Evolutionary conservation across 306 rosid genomes (phyloP).

Genomic region (Myrica gale): DNA sequence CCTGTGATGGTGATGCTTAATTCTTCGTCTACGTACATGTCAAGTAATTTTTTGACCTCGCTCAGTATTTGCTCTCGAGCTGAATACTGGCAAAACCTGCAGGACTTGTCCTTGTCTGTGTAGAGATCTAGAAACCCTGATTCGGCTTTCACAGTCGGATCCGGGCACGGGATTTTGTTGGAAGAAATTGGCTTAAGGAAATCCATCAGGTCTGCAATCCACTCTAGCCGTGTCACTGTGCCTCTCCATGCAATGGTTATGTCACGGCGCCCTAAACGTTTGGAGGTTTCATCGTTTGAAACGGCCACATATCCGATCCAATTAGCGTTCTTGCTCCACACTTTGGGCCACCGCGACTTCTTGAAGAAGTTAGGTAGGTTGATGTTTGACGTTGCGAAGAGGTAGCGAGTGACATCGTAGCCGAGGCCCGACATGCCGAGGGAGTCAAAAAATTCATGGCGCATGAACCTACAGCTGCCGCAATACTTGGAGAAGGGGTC

Average conservation of each 20-base stretch:
- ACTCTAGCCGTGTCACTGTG: constrained; percentile 67
- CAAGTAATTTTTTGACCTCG: constrained; percentile 53
- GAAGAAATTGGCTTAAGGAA: constrained; percentile 48
- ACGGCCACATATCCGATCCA: constrained; percentile 93
- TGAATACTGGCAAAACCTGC: constrained; percentile 55
- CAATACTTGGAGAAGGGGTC: constrained; percentile 81
- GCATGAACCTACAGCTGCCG: constrained; percentile 66
- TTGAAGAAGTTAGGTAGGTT: constrained; percentile 69
- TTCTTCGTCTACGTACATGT: constrained; percentile 47
- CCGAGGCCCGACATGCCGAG: constrained; percentile 35
- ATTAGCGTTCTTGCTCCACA: constrained; percentile 75
- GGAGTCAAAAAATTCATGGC: constrained; percentile 36
- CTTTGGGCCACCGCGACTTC: constrained; percentile 69
- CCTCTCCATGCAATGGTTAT: constrained; percentile 73
- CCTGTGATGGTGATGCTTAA: constrained; percentile 75
- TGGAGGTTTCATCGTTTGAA: constrained; percentile 45
- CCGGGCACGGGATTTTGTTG: constrained; percentile 52
- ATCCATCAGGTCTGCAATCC: constrained; percentile 69
- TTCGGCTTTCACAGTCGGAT: constrained; percentile 55
- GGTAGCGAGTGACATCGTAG: constrained; percentile 62
- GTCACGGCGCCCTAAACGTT: constrained; percentile 62
- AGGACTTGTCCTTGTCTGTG: constrained; percentile 55
- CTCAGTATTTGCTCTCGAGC: constrained; percentile 71
- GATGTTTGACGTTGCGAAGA: constrained; percentile 68
- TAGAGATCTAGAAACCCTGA: constrained; percentile 78